These are phyloP conservation scores for Globisporangium cystogenes DNA, from an alignment of 352 stramenopile species.

Conservation along the genomic window DNA sequence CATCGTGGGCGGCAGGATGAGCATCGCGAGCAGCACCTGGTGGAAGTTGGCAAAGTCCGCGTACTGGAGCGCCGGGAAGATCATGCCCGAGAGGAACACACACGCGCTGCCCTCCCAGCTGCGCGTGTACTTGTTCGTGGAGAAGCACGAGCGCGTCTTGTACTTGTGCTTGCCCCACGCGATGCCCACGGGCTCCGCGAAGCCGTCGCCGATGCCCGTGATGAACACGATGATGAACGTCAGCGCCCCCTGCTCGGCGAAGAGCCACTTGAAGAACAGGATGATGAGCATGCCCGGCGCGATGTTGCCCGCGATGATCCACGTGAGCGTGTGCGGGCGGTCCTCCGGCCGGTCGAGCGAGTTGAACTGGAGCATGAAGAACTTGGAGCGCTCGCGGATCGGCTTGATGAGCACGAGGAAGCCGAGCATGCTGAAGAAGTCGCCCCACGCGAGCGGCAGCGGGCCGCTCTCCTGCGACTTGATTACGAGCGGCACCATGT, in stretches of 20 bases:
- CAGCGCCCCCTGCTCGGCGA: constrained; percentile 44
- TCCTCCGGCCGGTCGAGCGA: constrained; percentile 81
- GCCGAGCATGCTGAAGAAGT: constrained; percentile 76
- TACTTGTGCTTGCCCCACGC: constrained; percentile 83
- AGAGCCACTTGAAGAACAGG: constrained; percentile 85
- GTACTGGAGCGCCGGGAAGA: constrained; percentile 57
- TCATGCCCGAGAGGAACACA: constrained; percentile 70
- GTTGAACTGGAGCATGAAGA: constrained; percentile 90
- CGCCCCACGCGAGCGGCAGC: constrained; percentile 70
- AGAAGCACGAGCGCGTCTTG: constrained; percentile 79
- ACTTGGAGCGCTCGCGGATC: constrained; percentile 66
- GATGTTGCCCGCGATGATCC: constrained; percentile 77
- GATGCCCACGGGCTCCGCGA: constrained; percentile 76
- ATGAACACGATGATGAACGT: constrained; percentile 83
- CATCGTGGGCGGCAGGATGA: constrained; percentile 74
- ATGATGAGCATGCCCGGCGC: constrained; percentile 61
- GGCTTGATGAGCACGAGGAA: constrained; percentile 86
- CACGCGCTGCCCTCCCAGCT: constrained; percentile 80
- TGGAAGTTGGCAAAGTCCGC: constrained; percentile 71
- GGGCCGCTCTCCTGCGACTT: constrained; percentile 52
- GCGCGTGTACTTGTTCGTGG: constrained; percentile 79
- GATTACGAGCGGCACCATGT: constrained; percentile 77
- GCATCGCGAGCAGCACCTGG: constrained; percentile 72
- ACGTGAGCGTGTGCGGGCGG: constrained; percentile 81
- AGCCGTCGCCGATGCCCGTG: constrained; percentile 69